phyloP scores from a whole-genome alignment of 176 grass and related monocot genomes.

The Urochloa ruziziensis region DNA sequence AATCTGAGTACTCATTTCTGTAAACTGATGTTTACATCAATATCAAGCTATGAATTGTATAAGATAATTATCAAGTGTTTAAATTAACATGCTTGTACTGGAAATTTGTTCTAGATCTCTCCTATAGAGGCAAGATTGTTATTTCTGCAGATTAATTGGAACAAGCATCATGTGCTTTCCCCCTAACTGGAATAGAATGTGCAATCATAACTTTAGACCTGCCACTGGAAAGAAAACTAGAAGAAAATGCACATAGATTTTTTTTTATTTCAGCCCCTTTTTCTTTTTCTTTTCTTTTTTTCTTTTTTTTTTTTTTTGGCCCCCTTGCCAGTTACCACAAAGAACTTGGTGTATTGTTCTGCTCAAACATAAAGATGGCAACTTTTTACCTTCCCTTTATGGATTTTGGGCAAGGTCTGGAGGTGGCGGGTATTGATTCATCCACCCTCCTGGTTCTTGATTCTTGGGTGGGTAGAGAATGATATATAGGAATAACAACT shows the following conservation, averaged over 20 bases:
- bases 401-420: background rate
- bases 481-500: background rate
- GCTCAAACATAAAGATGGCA: background rate
- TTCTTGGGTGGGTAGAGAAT: background rate
- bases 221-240: background rate
- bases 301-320: too few relatives aligned
- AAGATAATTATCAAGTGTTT: too few relatives aligned
- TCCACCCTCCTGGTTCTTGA: background rate
- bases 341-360: background rate
- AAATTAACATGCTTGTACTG: background rate
- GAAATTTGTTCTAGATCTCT: background rate
- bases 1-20: background rate
- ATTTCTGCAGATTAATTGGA: background rate
- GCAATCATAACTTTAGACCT: background rate
- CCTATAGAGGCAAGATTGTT: background rate
- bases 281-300: too few relatives aligned
- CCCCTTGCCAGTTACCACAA: too few relatives aligned
- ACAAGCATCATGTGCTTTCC: background rate
- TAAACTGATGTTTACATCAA: too few relatives aligned
- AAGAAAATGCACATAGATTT: background rate
- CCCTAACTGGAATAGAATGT: slow-evolving; percentile 14
- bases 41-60: background rate
- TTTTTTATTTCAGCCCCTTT: too few relatives aligned
- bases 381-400: slow-evolving; percentile 2
- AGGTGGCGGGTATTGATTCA: background rate